Evolutionary conservation across 140 eudicot genomes (phyloP), one percentile per base, ranked within the genome.

Genomic region (Senecio squalidus): DNA sequence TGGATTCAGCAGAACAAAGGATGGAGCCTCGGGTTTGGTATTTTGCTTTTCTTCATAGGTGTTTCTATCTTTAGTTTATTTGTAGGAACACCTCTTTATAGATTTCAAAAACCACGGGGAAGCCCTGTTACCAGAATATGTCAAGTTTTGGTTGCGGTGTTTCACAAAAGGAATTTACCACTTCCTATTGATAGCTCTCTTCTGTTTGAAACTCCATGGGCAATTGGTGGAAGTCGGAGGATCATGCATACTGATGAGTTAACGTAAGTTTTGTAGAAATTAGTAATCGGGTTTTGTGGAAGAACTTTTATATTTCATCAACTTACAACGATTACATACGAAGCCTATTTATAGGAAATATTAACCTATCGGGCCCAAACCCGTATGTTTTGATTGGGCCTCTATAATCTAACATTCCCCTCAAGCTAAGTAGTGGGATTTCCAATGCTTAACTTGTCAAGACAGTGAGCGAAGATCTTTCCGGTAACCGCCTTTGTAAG

Each of bases 91-190:
- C 57, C 57, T 24, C 30, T 50, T 24, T 50, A 25, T 50, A 23
- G 34, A 23, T 50, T 50, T 22, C 57, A 50, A 20, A 50, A 50
- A 23, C 57, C 57, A 3, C 33, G 57, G 18, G 34, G 34, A 25
- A 50, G 57, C 57, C 57, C 34, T 13, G 13, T 50, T 24, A 50
- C 57, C 4, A 11, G 57, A 50, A 50, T 50, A 20, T 50, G 57
- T 22, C 57, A 14, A 13, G 57, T 50, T 50, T 24, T 24, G 21
- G 55, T 24, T 24, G 55, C 55, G 3, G 22, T 16, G 10, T 23
- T 50, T 50, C 57, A 8, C 6, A 50, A 50, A 9, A 14, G 57
- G 57, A 25, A 50, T 50, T 7, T 23, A 6, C 15, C 31, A 50
- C n/a, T 50, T 25, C 57, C 57, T 14, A 50, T 4, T 50, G 34